Percentiles rank a stretch among this genome's conserved stretches.
These are phyloP conservation scores for Houttuynia cordata DNA, from an alignment of 164 flowering plant species.

Conservation along the genomic window DNA sequence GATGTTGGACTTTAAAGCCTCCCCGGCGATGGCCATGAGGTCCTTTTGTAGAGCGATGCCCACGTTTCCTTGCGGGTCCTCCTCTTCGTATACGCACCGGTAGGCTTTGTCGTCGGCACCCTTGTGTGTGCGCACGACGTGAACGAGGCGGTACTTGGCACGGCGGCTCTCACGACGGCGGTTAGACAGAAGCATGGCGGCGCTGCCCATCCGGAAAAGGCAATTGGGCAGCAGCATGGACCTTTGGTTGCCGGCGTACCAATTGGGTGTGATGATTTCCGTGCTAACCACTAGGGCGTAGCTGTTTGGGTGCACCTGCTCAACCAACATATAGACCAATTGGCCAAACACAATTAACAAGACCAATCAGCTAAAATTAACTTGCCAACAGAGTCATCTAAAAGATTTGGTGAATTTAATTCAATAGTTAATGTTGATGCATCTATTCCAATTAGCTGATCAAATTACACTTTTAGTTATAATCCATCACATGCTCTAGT, in stretches of 20 bases:
- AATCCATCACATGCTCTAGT: no score
- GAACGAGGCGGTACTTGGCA: conserved; percentile 11
- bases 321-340: not conserved
- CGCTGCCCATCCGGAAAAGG: conserved; percentile 28
- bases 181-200: conserved; percentile 20
- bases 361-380: no score
- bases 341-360: no score
- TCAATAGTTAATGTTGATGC: no score
- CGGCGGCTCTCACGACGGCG: conserved; percentile 2
- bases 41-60: conserved; percentile 11
- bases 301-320: conserved; percentile 7
- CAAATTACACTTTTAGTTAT: no score
- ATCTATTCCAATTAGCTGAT: no score
- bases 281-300: conserved; percentile 20
- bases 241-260: conserved; percentile 17
- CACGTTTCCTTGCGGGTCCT: conserved; percentile 6
- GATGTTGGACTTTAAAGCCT: conserved; percentile 15
- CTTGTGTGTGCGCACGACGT: conserved; percentile 15
- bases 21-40: conserved; percentile 12
- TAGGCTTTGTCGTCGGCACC: conserved; percentile 12
- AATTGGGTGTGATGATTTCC: conserved; percentile 17
- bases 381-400: no score
- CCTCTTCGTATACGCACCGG: conserved; percentile 10
- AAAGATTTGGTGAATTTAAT: no score
- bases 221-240: conserved; percentile 22